Conservation (phyloP, 2,329 filamentous ascomycete species). For the Arachnomyces sp. region DNA sequence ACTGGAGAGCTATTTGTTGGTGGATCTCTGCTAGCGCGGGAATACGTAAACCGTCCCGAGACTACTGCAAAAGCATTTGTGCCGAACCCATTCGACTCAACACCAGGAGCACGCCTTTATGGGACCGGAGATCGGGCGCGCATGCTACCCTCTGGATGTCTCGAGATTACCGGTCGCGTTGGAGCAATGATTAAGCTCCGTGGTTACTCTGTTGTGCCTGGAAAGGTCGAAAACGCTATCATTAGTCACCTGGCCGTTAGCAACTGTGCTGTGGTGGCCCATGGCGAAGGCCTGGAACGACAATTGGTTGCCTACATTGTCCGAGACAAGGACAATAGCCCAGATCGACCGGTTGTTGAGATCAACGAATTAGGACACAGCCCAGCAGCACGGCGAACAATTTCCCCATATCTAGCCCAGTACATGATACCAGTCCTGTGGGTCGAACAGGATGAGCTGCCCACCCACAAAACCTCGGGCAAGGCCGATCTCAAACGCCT, state of each 20-base stretch:
- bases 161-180: conserved; percentile 70
- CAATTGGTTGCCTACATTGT: conserved; percentile 74
- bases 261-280: conserved; percentile 63
- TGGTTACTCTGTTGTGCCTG: conserved; percentile 70
- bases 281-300: conserved; percentile 67
- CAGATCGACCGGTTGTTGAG: conserved; percentile 54
- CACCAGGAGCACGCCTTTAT: conserved; percentile 61
- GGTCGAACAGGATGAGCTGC: conserved; percentile 64
- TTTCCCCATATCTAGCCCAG: conserved; percentile 62
- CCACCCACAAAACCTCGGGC: conserved; percentile 70
- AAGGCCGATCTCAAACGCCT: conserved; percentile 68
- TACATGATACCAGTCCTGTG: conserved; percentile 79
- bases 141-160: conserved; percentile 57
- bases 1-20: conserved; percentile 70
- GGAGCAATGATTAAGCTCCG: conserved; percentile 76
- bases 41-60: conserved; percentile 73
- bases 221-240: conserved; percentile 68
- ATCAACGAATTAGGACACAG: conserved; percentile 67
- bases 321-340: conserved; percentile 50
- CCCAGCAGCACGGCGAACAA: conserved; percentile 56
- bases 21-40: conserved; percentile 64
- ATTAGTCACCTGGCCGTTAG: conserved; percentile 62
- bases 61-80: conserved; percentile 67
- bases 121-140: conserved; percentile 65
- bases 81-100: conserved; percentile 55